Evolutionary conservation across 2,329 filamentous ascomycete genomes (phyloP).

Genomic region (Penicillium sp.): DNA sequence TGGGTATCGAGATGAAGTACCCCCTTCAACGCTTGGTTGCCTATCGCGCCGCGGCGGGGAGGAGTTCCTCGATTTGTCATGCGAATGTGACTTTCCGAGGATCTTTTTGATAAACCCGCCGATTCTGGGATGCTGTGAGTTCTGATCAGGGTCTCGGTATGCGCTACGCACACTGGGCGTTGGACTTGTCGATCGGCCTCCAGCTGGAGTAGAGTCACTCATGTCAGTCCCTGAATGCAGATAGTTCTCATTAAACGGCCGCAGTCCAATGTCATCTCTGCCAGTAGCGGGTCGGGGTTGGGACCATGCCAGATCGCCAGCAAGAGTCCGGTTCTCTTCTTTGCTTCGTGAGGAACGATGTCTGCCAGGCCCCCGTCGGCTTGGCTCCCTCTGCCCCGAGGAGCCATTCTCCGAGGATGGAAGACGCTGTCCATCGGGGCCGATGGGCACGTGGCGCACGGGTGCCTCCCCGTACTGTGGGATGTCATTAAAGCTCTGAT

Average conservation of each 20-base stretch:
- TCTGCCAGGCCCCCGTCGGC: conserved; percentile 45
- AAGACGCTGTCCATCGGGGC: conserved; percentile 62
- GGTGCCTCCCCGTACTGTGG: conserved; percentile 68
- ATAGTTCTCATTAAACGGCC: conserved; percentile 44
- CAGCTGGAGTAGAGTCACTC: conserved; percentile 42
- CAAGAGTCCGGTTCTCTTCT: conserved; percentile 44
- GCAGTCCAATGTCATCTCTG: conserved; percentile 58
- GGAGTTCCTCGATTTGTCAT: conserved; percentile 24
- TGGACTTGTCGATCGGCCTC: conserved; percentile 66
- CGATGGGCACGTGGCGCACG: conserved; percentile 60
- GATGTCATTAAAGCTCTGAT: conserved; percentile 76
- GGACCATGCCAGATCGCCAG: conserved; percentile 38
- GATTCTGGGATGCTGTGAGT: conserved; percentile 24
- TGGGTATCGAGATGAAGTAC: conserved; percentile 15
- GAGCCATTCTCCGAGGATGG: conserved; percentile 40
- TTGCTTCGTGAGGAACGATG: conserved; percentile 46
- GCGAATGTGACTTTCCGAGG: conserved; percentile 21
- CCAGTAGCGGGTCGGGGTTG: conserved; percentile 63
- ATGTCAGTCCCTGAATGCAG: conserved; percentile 41
- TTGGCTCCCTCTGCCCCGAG: conserved; percentile 43
- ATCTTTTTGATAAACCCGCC: conserved; percentile 7
- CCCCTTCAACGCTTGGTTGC: conserved; percentile 32
- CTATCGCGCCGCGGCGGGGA: conserved; percentile 28
- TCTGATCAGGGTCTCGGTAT: conserved; percentile 41
- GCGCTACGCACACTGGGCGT: conserved; percentile 65